phyloP scores from a whole-genome alignment of 2,329 filamentous ascomycete species.

The Xylaria multiplex region DNA sequence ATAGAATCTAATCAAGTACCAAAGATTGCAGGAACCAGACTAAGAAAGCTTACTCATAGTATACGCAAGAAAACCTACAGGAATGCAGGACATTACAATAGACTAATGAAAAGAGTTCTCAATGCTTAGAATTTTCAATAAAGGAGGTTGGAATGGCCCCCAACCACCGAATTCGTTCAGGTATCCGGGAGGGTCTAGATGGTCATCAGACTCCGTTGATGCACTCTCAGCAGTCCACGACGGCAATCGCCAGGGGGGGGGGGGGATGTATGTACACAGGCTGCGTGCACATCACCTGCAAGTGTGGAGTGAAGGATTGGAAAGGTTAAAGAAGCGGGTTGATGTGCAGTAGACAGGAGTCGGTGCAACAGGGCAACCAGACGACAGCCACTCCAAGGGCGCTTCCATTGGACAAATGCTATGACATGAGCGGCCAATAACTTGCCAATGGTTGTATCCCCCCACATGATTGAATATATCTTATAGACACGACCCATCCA shows the following conservation, averaged over 20 bases:
- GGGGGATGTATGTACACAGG: constrained; percentile 12
- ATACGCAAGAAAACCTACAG: constrained; percentile 20
- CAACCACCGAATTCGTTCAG: constrained; percentile 6
- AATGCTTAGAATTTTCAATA: constrained; percentile 7
- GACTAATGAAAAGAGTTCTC: constrained; percentile 17
- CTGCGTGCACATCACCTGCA: constrained; percentile 26
- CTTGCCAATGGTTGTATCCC: not conserved
- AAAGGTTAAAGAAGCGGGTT: constrained; percentile 26
- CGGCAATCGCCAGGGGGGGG: constrained; percentile 24
- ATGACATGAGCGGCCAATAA: constrained; percentile 18
- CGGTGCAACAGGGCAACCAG: constrained; percentile 19
- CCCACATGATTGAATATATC: constrained; percentile 29
- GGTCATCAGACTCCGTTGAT: constrained; percentile 30
- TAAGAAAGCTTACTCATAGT: not conserved
- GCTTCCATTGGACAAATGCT: constrained; percentile 15
- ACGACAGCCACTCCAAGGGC: not conserved
- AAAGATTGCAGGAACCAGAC: not conserved
- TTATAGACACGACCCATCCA: constrained; percentile 14
- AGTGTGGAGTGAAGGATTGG: constrained; percentile 20
- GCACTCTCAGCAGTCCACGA: constrained; percentile 35
- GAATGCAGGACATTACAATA: constrained; percentile 30
- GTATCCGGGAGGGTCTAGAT: constrained; percentile 11
- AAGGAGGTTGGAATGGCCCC: constrained; percentile 10
- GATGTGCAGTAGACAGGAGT: constrained; percentile 21
- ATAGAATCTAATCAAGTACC: not conserved